Conservation (phyloP, 2,329 filamentous ascomycete genomes). For the Thermothelomyces thermophilus region DNA sequence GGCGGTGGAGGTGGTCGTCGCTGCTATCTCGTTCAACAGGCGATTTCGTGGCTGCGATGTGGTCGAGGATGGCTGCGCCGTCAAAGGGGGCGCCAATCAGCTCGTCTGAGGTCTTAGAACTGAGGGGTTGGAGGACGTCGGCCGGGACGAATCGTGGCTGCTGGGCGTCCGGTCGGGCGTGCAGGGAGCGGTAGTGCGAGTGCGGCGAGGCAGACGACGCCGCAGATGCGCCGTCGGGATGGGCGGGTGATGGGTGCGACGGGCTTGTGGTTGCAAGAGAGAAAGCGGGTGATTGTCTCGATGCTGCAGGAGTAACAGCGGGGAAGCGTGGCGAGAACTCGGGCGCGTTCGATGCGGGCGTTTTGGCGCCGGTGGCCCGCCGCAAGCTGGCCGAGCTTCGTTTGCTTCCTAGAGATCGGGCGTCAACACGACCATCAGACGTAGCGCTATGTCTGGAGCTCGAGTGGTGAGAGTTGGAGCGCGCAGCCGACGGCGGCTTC, state of each 20-base stretch:
- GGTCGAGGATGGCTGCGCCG: conserved; percentile 54
- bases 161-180: conserved; percentile 15
- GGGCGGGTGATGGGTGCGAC: conserved; percentile 42
- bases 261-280: conserved; percentile 29
- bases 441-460: conserved; percentile 27
- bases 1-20: conserved; percentile 1
- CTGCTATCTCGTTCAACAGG: conserved; percentile 21
- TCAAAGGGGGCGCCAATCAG: conserved; percentile 61
- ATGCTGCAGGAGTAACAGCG: neutral
- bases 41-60: conserved; percentile 48
- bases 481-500: conserved; percentile 43
- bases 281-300: conserved; percentile 17
- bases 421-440: conserved; percentile 49
- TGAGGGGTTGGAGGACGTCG: conserved; percentile 30
- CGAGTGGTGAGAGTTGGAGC: conserved; percentile 41
- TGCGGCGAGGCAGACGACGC: conserved; percentile 23
- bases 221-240: conserved; percentile 41
- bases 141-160: conserved; percentile 15
- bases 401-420: conserved; percentile 54
- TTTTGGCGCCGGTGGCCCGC: conserved; percentile 50
- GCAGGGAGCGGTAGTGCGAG: conserved; percentile 13
- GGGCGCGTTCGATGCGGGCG: conserved; percentile 42
- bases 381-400: conserved; percentile 57
- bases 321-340: conserved; percentile 42
- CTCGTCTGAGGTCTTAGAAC: conserved; percentile 47